Percentiles rank a stretch among this genome's conserved stretches.
Evolutionary conservation across 345 rosid species (phyloP).

Genomic region (Sonneratia alba): DNA sequence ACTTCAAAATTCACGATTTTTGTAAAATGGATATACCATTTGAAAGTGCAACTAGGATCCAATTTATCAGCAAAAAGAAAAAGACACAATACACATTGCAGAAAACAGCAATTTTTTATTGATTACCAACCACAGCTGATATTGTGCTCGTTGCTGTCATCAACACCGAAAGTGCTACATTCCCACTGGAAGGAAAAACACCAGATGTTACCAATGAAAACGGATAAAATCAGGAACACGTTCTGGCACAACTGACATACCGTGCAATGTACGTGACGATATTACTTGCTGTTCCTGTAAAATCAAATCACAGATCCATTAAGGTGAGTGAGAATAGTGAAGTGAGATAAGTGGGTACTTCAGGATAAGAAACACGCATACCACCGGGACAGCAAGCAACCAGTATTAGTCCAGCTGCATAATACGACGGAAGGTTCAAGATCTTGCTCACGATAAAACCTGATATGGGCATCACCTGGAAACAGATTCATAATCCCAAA

Average conservation of each 20-base stretch:
- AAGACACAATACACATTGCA: neutral
- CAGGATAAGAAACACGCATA: conserved; percentile 17
- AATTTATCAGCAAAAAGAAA: neutral
- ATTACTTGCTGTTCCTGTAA: conserved; percentile 89
- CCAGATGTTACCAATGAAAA: conserved; percentile 5
- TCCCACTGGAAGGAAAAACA: conserved; percentile 45
- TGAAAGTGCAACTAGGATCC: neutral
- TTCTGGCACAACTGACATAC: conserved; percentile 18
- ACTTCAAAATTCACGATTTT: neutral
- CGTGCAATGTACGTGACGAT: conserved; percentile 79
- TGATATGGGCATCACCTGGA: conserved; percentile 86
- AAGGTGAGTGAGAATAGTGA: neutral
- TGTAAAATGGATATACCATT: neutral
- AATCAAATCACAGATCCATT: conserved; percentile 8
- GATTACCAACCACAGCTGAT: conserved; percentile 69
- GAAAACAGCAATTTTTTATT: neutral
- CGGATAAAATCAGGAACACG: conserved; percentile 6
- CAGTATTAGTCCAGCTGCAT: conserved; percentile 88
- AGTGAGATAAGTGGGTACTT: neutral
- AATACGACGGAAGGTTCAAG: conserved; percentile 68
- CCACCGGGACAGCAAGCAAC: conserved; percentile 97
- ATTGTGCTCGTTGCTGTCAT: conserved; percentile 91
- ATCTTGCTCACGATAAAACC: conserved; percentile 73
- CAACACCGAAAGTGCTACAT: conserved; percentile 83
- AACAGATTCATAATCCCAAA: no score